Evolutionary conservation across 805 yeast genomes (phyloP).

Genomic region (Candida chauliodis): DNA sequence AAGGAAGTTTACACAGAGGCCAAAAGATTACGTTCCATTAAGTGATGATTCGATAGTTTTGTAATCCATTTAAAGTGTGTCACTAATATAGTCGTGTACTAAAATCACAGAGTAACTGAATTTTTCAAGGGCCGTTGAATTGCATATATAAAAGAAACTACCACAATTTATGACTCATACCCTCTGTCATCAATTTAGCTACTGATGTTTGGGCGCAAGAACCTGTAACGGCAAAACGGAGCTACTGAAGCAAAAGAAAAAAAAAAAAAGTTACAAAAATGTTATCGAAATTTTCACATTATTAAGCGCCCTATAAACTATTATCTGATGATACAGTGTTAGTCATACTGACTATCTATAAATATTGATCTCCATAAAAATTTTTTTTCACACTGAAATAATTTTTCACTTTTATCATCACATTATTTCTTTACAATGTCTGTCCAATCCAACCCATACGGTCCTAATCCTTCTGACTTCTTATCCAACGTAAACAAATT

Average conservation of each 20-base stretch:
- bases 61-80: too few relatives aligned
- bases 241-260: not conserved
- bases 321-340: not conserved
- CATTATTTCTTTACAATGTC: conserved; percentile 9
- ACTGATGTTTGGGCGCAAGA: conserved; percentile 4
- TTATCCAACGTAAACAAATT: conserved; percentile 52
- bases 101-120: too few relatives aligned
- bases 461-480: conserved; percentile 56
- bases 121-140: too few relatives aligned
- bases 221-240: conserved; percentile 4
- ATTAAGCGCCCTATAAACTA: not conserved
- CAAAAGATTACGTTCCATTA: too few relatives aligned
- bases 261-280: not conserved
- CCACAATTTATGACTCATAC: conserved; percentile 6
- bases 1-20: too few relatives aligned
- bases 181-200: not conserved
- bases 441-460: conserved; percentile 45
- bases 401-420: conserved; percentile 1
- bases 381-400: not conserved
- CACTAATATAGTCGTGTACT: too few relatives aligned
- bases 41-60: too few relatives aligned
- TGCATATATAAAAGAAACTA: conserved; percentile 4
- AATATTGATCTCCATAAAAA: not conserved
- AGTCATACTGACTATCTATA: not conserved
- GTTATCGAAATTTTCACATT: not conserved